phyloP scores from a whole-genome alignment of 2,329 filamentous ascomycete species.

The Aureobasidium sp. region DNA sequence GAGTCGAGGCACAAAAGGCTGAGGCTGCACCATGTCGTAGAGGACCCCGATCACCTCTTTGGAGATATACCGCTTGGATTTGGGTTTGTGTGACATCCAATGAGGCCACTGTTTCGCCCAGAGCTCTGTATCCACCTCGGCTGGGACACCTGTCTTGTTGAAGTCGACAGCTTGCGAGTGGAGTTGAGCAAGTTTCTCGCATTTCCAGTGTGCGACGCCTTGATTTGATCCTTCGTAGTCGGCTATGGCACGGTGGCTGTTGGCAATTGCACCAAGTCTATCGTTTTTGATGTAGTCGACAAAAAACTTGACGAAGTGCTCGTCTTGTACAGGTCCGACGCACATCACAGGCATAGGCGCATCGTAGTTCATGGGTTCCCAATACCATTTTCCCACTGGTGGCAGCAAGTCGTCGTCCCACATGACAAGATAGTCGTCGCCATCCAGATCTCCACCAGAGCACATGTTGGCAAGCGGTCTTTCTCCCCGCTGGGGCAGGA shows the following conservation, averaged over 20 bases:
- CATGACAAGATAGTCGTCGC: conserved; percentile 89
- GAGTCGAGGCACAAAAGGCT: conserved; percentile 65
- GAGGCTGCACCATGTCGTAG: conserved; percentile 64
- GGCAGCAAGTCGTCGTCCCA: conserved; percentile 77
- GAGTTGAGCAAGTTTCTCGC: conserved; percentile 64
- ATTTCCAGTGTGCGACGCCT: conserved; percentile 61
- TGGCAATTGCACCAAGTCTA: conserved; percentile 67
- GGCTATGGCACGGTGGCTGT: conserved; percentile 69
- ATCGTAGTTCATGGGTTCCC: conserved; percentile 68
- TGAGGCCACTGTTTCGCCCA: conserved; percentile 65
- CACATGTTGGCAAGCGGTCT: conserved; percentile 87
- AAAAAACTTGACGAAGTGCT: conserved; percentile 77
- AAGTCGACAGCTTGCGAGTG: conserved; percentile 94
- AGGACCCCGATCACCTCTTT: conserved; percentile 66
- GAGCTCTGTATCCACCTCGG: conserved; percentile 52
- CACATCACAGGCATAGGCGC: conserved; percentile 48
- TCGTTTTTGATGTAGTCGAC: conserved; percentile 91
- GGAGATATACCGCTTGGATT: conserved; percentile 54
- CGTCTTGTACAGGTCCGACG: conserved; percentile 55
- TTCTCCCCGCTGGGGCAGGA: conserved; percentile 77
- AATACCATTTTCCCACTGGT: conserved; percentile 50
- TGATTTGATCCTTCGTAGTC: conserved; percentile 44
- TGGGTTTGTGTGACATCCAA: conserved; percentile 66
- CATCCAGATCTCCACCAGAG: conserved; percentile 90
- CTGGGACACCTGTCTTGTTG: conserved; percentile 77